Conservation (phyloP, 2,329 filamentous ascomycete species). For the Aspergillus udagawae region DNA sequence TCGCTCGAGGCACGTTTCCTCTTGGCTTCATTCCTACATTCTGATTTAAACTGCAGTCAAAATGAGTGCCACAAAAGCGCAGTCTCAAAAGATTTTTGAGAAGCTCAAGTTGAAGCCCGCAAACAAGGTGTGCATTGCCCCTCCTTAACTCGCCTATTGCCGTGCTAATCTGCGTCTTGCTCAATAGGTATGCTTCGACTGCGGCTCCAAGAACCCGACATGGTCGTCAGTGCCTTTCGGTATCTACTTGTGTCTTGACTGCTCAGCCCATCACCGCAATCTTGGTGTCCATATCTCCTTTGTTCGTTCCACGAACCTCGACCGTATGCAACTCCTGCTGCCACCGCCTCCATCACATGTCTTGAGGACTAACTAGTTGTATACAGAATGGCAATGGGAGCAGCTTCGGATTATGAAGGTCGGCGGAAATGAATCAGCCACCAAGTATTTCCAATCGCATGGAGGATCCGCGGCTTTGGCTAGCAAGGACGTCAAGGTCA, state of each 20-base stretch:
- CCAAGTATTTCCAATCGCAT: conserved; percentile 96
- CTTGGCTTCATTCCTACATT: conserved; percentile 3
- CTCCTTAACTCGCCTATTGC: conserved; percentile 16
- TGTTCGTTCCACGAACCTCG: conserved; percentile 95
- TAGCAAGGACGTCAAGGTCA: conserved; percentile 94
- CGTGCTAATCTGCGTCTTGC: conserved; percentile 12
- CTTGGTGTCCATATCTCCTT: conserved; percentile 98
- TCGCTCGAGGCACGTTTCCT: conserved; percentile 1
- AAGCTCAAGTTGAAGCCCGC: conserved; percentile 91
- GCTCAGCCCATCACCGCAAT: conserved; percentile 94
- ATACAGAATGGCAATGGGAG: conserved; percentile 93
- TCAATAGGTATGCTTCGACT: conserved; percentile 90
- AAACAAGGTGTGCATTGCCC: conserved; percentile 70
- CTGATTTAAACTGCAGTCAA: conserved; percentile 16
- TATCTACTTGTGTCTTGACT: conserved; percentile 97
- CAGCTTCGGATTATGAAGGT: conserved; percentile 97
- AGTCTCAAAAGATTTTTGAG: conserved; percentile 97
- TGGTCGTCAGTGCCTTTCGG: conserved; percentile 97
- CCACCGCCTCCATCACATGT: not conserved
- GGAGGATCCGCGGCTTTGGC: conserved; percentile 89
- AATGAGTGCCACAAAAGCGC: conserved; percentile 78
- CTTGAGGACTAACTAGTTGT: conserved; percentile 17
- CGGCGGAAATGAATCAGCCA: conserved; percentile 94
- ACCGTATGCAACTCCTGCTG: conserved; percentile 64
- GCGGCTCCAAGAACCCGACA: conserved; percentile 93